These are phyloP conservation scores for Saururus chinensis DNA, from an alignment of 164 flowering plant genomes.

Conservation along the genomic window DNA sequence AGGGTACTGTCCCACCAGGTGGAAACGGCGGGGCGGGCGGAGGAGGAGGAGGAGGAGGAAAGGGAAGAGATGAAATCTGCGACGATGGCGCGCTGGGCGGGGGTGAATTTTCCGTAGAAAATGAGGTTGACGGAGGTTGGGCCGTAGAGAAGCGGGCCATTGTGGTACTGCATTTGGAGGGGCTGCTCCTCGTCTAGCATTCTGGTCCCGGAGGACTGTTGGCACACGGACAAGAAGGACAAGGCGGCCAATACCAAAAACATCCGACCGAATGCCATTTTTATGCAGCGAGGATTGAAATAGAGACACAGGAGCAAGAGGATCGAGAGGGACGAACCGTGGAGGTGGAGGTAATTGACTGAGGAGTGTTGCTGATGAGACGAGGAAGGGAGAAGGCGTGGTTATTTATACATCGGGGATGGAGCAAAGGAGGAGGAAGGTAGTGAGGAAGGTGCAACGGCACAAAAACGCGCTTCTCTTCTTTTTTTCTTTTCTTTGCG, in stretches of 20 bases:
- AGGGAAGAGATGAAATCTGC: slow-evolving; percentile 42
- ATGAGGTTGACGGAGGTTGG: slow-evolving; percentile 40
- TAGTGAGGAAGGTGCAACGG: slow-evolving; percentile 2
- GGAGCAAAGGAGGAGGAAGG: background rate
- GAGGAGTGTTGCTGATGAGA: too few relatives aligned
- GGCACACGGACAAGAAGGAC: slow-evolving; percentile 2
- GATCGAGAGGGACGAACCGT: too few relatives aligned
- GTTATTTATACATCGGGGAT: background rate
- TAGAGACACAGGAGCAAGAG: too few relatives aligned
- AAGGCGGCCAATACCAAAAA: background rate
- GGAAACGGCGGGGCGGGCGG: slow-evolving; percentile 23
- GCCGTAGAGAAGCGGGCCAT: slow-evolving; percentile 46
- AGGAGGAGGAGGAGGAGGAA: slow-evolving; percentile 6
- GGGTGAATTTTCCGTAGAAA: slow-evolving; percentile 56
- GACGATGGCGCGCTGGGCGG: slow-evolving; percentile 41
- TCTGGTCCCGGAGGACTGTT: slow-evolving; percentile 1
- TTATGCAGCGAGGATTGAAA: too few relatives aligned
- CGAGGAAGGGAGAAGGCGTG: background rate
- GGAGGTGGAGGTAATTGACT: too few relatives aligned
- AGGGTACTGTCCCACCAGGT: slow-evolving; percentile 32
- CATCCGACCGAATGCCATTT: too few relatives aligned
- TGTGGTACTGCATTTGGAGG: slow-evolving; percentile 32
- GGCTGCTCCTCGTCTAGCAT: slow-evolving; percentile 17
- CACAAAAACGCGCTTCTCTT: background rate
- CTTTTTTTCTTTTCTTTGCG: background rate